phyloP scores from a whole-genome alignment of 148 eudicot genomes.

The Vaccinium corymbosum region DNA sequence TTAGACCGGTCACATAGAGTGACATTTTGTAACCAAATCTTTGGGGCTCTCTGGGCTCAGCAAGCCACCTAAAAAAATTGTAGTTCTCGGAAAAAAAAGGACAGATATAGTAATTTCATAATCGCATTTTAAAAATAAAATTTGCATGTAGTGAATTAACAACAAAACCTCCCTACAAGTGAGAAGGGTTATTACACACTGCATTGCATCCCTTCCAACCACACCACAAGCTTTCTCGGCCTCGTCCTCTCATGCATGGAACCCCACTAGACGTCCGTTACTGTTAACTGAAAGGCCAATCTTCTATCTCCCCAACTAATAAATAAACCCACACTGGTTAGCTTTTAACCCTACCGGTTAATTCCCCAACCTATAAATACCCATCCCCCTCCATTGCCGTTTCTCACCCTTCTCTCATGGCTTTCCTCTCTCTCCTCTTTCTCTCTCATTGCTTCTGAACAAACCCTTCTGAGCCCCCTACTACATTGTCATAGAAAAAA shows the following conservation, averaged over 20 bases:
- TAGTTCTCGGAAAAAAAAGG: no score
- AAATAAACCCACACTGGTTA: background rate
- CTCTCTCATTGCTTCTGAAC: background rate
- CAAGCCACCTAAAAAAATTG: no score
- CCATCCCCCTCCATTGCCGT: background rate
- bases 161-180: no score
- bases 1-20: no score
- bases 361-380: slow-evolving; percentile 8
- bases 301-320: background rate
- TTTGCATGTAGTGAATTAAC: no score
- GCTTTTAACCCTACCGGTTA: slow-evolving; percentile 7
- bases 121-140: no score
- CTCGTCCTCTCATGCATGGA: background rate
- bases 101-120: no score
- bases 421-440: background rate
- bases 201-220: background rate
- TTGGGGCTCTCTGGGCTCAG: no score
- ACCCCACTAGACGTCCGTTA: slow-evolving; percentile 12
- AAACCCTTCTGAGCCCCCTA: background rate
- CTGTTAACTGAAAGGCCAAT: background rate
- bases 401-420: background rate
- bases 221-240: background rate
- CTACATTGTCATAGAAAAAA: background rate
- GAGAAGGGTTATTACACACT: no score
- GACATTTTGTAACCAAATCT: no score